phyloP scores from a whole-genome alignment of 768 basidiomycete genomes.

The Termitomyces sp. region DNA sequence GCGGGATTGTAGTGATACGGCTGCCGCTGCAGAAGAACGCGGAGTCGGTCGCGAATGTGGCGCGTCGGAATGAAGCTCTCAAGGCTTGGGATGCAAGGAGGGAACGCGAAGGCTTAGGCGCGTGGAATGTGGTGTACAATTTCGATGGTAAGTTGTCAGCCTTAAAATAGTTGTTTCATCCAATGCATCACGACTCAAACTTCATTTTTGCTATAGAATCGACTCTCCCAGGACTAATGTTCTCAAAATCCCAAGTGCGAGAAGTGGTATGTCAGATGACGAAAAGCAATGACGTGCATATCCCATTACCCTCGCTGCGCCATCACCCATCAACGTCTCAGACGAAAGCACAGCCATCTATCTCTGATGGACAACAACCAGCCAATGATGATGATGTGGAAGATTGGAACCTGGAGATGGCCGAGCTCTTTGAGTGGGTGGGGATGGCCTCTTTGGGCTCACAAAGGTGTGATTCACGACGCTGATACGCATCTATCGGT shows the following conservation, averaged over 20 bases:
- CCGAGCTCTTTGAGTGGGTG: slow-evolving; percentile 65
- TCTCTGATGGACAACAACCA: slow-evolving; percentile 1
- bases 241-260: slow-evolving; percentile 14
- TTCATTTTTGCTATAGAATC: slow-evolving; percentile 7
- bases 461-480: slow-evolving; percentile 45
- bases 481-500: neutral
- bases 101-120: slow-evolving; percentile 23
- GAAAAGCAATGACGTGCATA: slow-evolving; percentile 31
- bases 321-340: slow-evolving; percentile 21
- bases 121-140: slow-evolving; percentile 48
- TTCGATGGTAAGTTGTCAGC: slow-evolving; percentile 19
- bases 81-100: slow-evolving; percentile 49
- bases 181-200: neutral
- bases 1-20: slow-evolving; percentile 39
- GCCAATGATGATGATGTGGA: slow-evolving; percentile 34
- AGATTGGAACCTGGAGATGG: slow-evolving; percentile 46
- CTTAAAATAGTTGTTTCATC: neutral
- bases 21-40: slow-evolving; percentile 39
- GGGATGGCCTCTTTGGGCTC: slow-evolving; percentile 67
- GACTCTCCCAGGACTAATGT: slow-evolving; percentile 21
- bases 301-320: slow-evolving; percentile 36
- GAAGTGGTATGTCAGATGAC: slow-evolving; percentile 23
- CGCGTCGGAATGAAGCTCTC: slow-evolving; percentile 39
- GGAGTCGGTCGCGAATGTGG: slow-evolving; percentile 33
- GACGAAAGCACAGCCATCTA: neutral